Conservation (phyloP, 495 filamentous ascomycete genomes). For the Entonaema liquescens region DNA sequence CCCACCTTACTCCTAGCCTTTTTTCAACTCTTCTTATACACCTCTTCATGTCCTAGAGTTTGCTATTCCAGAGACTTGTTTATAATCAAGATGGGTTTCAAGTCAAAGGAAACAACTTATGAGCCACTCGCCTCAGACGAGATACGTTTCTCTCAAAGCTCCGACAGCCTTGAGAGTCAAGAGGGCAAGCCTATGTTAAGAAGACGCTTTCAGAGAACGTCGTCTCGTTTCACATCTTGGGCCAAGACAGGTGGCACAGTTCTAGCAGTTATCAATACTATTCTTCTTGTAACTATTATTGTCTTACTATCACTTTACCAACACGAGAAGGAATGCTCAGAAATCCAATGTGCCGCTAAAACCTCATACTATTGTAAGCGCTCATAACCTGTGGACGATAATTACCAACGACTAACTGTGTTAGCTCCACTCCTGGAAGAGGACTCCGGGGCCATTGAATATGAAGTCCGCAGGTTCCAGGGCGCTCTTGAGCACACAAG, state of each 20-base stretch:
- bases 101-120: neutral
- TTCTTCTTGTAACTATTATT: neutral
- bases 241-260: neutral
- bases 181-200: slow-evolving; percentile 10
- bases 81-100: neutral
- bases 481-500: slow-evolving; percentile 15
- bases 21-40: neutral
- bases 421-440: slow-evolving; percentile 3
- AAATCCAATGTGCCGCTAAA: slow-evolving; percentile 9
- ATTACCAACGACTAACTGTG: neutral
- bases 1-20: neutral
- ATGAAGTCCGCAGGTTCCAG: slow-evolving; percentile 13
- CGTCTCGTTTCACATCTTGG: slow-evolving; percentile 9
- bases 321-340: slow-evolving; percentile 5
- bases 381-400: neutral
- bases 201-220: slow-evolving; percentile 1
- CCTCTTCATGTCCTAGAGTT: neutral
- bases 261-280: neutral
- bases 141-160: slow-evolving; percentile 10
- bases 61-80: neutral
- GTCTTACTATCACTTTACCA: slow-evolving; percentile 2
- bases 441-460: slow-evolving; percentile 5
- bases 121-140: neutral
- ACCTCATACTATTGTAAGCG: slow-evolving; percentile 13
- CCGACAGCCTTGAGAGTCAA: slow-evolving; percentile 14